Percentiles rank a stretch among this genome's conserved stretches.
Evolutionary conservation across 441 rosid species (phyloP).

Genomic region (Gossypium trilobum): DNA sequence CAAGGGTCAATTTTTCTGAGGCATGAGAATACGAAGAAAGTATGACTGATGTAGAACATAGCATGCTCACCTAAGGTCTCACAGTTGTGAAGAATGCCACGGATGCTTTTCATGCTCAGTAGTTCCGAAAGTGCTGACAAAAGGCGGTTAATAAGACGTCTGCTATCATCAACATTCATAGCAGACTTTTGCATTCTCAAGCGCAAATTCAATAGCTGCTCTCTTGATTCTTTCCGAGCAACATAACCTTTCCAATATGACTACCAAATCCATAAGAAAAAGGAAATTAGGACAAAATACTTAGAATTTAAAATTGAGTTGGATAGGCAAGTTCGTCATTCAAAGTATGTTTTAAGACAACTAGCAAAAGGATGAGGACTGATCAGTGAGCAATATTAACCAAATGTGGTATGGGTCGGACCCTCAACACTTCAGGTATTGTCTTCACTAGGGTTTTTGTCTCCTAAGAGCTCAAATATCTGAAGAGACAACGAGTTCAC

Average conservation of each 20-base stretch:
- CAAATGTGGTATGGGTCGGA: background rate
- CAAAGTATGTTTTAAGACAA: background rate
- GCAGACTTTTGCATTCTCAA: constrained; percentile 63
- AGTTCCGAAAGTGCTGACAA: constrained; percentile 65
- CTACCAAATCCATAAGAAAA: constrained; percentile 28
- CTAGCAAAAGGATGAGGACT: background rate
- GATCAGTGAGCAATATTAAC: background rate
- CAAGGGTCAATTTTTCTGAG: background rate
- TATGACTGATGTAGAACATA: background rate
- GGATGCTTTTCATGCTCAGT: constrained; percentile 61
- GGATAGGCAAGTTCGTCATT: background rate
- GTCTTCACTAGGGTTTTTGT: too few species aligned
- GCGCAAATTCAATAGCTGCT: constrained; percentile 52
- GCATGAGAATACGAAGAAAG: background rate
- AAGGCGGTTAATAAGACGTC: constrained; percentile 74
- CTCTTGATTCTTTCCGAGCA: constrained; percentile 58
- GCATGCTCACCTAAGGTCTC: constrained; percentile 57
- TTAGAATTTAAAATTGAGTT: background rate
- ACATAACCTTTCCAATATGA: constrained; percentile 73
- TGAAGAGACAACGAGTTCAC: too few species aligned
- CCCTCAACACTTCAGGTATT: too few species aligned
- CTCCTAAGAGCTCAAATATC: too few species aligned
- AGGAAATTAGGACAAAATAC: background rate
- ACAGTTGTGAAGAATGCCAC: constrained; percentile 74
- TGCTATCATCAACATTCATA: constrained; percentile 64